Conservation (phyloP, 345 rosid species). For the Murraya paniculata region DNA sequence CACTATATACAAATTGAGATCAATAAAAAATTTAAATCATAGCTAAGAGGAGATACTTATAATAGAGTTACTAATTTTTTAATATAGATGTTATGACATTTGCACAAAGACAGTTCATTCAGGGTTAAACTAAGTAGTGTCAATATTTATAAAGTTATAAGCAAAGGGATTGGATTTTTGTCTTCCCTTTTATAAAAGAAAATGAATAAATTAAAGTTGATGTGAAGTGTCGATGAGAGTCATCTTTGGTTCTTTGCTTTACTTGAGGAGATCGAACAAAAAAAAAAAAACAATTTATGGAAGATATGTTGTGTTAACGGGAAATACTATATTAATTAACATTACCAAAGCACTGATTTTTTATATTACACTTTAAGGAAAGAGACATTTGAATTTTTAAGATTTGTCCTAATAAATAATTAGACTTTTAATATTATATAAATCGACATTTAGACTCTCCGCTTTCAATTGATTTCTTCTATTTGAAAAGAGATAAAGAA, state of each 20-base stretch:
- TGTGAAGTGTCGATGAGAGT: neutral
- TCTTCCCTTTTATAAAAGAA: neutral
- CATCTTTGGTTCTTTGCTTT: conserved; percentile 6
- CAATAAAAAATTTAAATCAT: neutral
- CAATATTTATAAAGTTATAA: too few species aligned
- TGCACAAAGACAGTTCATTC: neutral
- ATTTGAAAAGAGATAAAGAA: too few species aligned
- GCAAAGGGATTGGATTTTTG: too few species aligned
- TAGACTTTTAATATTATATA: too few species aligned
- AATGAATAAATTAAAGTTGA: neutral
- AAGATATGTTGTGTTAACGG: too few species aligned
- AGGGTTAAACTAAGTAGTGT: neutral
- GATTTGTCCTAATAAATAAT: too few species aligned
- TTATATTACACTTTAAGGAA: too few species aligned
- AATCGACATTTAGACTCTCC: too few species aligned
- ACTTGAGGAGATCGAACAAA: neutral
- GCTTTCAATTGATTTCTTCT: too few species aligned
- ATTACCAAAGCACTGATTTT: too few species aligned
- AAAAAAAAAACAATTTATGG: neutral
- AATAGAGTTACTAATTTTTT: neutral
- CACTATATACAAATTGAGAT: neutral
- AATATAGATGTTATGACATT: neutral
- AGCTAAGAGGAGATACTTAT: neutral
- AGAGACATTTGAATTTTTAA: too few species aligned
- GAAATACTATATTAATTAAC: too few species aligned